Percentiles rank a stretch among this genome's conserved stretches.
Conservation (phyloP, 116 monocot genomes). For the Papilionanthe hybrid region DNA sequence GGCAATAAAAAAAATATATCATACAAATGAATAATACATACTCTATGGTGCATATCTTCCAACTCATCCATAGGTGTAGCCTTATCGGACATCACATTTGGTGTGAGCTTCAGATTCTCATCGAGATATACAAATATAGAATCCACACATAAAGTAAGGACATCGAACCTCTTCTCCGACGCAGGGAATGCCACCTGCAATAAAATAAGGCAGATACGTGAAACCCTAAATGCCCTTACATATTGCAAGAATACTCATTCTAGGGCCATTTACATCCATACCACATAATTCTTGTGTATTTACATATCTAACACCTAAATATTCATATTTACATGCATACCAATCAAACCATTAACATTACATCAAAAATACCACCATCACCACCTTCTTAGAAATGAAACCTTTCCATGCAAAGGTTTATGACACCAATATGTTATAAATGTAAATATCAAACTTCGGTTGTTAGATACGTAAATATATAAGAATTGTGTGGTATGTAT, state of each 20-base stretch:
- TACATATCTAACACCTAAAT: too few relatives aligned
- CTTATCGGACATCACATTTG: slow-evolving; percentile 84
- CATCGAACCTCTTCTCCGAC: slow-evolving; percentile 87
- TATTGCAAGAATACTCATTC: not conserved
- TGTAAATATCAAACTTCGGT: too few relatives aligned
- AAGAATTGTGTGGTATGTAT: too few relatives aligned
- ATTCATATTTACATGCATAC: too few relatives aligned
- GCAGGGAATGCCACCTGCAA: slow-evolving; percentile 80
- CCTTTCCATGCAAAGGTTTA: too few relatives aligned
- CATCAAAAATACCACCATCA: too few relatives aligned
- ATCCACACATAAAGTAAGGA: slow-evolving; percentile 65
- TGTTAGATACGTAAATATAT: too few relatives aligned
- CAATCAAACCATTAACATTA: too few relatives aligned
- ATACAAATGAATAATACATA: slow-evolving; percentile 27
- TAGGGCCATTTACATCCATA: too few relatives aligned
- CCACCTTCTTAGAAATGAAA: too few relatives aligned
- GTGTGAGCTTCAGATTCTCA: slow-evolving; percentile 79
- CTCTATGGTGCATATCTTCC: slow-evolving; percentile 87
- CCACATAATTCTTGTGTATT: too few relatives aligned
- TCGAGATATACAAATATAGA: slow-evolving; percentile 82
- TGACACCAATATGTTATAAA: too few relatives aligned
- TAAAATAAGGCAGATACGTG: slow-evolving; percentile 9
- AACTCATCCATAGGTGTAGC: slow-evolving; percentile 80
- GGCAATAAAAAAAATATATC: not conserved
- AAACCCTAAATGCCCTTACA: not conserved